Conservation (phyloP, 805 yeast genomes). For the Yamadazyma akitaensis region DNA sequence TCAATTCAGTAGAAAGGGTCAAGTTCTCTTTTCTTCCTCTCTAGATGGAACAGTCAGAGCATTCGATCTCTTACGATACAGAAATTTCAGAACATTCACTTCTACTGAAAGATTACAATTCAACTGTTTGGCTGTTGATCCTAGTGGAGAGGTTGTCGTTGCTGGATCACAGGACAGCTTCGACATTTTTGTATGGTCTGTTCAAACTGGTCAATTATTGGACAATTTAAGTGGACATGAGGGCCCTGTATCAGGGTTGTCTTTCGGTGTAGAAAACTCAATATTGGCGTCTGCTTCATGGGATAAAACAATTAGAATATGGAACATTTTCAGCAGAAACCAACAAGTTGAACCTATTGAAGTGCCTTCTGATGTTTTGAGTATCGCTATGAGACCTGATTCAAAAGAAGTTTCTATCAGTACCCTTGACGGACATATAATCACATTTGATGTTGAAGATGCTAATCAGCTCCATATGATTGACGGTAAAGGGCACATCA, state of each 20-base stretch:
- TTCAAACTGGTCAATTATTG: slow-evolving; percentile 87
- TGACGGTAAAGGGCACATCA: slow-evolving; percentile 84
- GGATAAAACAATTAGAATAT: slow-evolving; percentile 91
- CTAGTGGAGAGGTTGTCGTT: slow-evolving; percentile 94
- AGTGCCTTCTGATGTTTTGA: slow-evolving; percentile 76
- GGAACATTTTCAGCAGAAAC: slow-evolving; percentile 88
- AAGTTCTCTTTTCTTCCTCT: slow-evolving; percentile 86
- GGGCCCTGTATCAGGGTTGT: slow-evolving; percentile 87
- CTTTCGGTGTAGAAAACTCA: slow-evolving; percentile 77
- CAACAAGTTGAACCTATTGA: slow-evolving; percentile 90
- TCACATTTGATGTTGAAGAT: slow-evolving; percentile 77
- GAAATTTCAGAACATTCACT: slow-evolving; percentile 93
- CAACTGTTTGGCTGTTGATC: slow-evolving; percentile 87
- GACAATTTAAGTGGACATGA: slow-evolving; percentile 91
- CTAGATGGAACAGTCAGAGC: slow-evolving; percentile 97
- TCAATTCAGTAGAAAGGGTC: slow-evolving; percentile 84
- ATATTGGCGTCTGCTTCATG: slow-evolving; percentile 88
- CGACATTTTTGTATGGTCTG: slow-evolving; percentile 95
- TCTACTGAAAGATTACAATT: slow-evolving; percentile 88
- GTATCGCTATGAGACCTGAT: slow-evolving; percentile 85
- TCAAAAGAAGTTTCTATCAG: slow-evolving; percentile 87
- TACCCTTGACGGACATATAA: slow-evolving; percentile 82
- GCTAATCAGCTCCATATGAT: slow-evolving; percentile 79
- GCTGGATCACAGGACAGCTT: slow-evolving; percentile 91
- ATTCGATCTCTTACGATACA: slow-evolving; percentile 89